Percentiles rank a stretch among this genome's conserved stretches.
phyloP scores from a whole-genome alignment of 192 early-diverging fungal genomes.

The Podila clonocystis region DNA sequence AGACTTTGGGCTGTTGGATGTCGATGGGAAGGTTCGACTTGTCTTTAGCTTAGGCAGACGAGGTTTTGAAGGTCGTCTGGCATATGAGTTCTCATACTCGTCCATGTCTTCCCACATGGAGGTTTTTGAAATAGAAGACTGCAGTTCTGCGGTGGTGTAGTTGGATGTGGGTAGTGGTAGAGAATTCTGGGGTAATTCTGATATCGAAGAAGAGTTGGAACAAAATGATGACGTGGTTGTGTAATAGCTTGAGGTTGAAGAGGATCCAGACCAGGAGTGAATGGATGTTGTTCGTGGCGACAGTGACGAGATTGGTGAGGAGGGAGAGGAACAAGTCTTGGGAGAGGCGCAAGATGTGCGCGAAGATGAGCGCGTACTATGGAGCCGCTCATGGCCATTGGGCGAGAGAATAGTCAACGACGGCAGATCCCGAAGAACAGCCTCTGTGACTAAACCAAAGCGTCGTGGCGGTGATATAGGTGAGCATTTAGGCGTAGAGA shows the following conservation, averaged over 20 bases:
- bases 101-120: constrained; percentile 1
- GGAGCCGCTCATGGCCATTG: background rate
- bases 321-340: constrained; percentile 3
- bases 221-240: background rate
- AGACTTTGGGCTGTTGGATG: background rate
- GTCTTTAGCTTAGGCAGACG: background rate
- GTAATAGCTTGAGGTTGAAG: background rate
- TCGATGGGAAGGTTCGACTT: background rate
- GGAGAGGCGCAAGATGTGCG: background rate
- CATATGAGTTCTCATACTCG: background rate
- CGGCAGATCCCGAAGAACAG: constrained; percentile 20
- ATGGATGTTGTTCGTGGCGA: background rate
- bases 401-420: background rate
- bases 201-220: background rate
- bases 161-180: background rate
- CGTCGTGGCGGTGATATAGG: background rate
- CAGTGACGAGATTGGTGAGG: background rate
- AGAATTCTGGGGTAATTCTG: background rate
- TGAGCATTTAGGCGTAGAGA: background rate
- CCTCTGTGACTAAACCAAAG: constrained; percentile 20
- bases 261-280: background rate
- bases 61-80: constrained; percentile 4
- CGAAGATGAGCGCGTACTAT: constrained; percentile 2
- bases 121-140: background rate
- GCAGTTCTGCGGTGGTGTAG: constrained; percentile 18